Evolutionary conservation across 352 stramenopile genomes (phyloP), one percentile per base, ranked within the genome.

Genomic region (Phytophthora rubi): DNA sequence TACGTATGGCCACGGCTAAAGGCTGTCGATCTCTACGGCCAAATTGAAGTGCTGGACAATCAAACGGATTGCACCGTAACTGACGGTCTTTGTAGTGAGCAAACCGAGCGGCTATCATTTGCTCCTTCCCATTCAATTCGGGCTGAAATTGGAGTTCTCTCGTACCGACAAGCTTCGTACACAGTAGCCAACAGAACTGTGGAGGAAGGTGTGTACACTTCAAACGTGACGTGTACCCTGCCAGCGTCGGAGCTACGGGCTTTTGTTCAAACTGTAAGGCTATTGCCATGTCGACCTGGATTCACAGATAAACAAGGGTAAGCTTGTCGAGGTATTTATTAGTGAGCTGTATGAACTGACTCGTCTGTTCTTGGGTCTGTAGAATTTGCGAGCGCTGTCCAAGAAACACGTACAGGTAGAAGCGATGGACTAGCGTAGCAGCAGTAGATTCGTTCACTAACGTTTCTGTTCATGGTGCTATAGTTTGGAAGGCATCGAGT

Each of bases 21-120:
- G 26, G 79, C 82, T 1, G 62, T 88, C 2, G 84, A 92, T 55
- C 42, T 90, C 1, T 92, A 92, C 51, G 70, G 71, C 0, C 84
- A 92, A 54, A 71, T 89, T 23, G 82, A 92, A 60, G 80, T 89
- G 2, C 65, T 92, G 12, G 84, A 92, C 42, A 76, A 61, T 28
- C 51, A 72, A 30, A 91, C 84, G 0, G 56, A 79, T 44, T 92
- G 84, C 44, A 37, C 62, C 16, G 67, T 83, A 12, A 59, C 51
- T 6, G 79, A 75, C 12, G 61, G 58, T 12, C 2, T 68, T 12
- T 62, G 53, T 5, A 62, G 26, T 21, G 66, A 61, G 23, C 51
- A 51, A 58, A 62, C 48, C 9, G 60, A 69, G 8, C 45, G 39
- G 8, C 32, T 85, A 6, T 21, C 32, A 0, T 90, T 90, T 53